Percentiles rank a stretch among this genome's conserved stretches.
Conservation (phyloP, 2,329 filamentous ascomycete genomes). For the Phialocephala subalpina region DNA sequence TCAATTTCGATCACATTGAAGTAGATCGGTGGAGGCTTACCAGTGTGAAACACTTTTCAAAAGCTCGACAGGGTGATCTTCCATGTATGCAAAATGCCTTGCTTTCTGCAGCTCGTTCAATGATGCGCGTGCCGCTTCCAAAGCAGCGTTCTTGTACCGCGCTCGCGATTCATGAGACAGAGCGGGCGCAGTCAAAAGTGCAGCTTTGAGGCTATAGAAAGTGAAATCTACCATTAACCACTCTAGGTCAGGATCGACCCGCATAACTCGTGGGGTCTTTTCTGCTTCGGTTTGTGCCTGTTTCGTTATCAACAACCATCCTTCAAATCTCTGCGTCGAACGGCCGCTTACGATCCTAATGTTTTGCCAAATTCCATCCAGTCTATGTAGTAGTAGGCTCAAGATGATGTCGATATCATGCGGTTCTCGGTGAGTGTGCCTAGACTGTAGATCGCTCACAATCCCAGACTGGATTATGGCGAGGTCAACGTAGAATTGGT, state of each 20-base stretch:
- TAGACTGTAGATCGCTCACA: not conserved
- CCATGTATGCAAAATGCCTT: not conserved
- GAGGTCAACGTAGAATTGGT: not conserved
- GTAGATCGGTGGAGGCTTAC: not conserved
- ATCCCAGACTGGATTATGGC: not conserved
- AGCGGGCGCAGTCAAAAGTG: not conserved
- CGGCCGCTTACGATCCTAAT: not conserved
- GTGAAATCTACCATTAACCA: slow-evolving; percentile 2
- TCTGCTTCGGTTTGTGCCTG: not conserved
- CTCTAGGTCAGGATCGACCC: not conserved
- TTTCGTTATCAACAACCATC: not conserved
- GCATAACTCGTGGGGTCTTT: not conserved
- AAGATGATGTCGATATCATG: not conserved
- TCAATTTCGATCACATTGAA: not conserved
- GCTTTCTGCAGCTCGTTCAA: not conserved
- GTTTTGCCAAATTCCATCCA: not conserved
- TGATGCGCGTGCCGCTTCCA: not conserved
- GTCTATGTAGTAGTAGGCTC: not conserved
- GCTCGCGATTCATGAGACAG: not conserved
- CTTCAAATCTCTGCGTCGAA: not conserved
- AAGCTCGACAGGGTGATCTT: slow-evolving; percentile 1
- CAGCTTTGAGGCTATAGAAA: not conserved
- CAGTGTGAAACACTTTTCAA: not conserved
- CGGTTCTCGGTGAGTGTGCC: not conserved
- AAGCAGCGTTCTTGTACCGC: not conserved